phyloP scores from a whole-genome alignment of 192 early-diverging fungal species.

The Backusella psychrophila region DNA sequence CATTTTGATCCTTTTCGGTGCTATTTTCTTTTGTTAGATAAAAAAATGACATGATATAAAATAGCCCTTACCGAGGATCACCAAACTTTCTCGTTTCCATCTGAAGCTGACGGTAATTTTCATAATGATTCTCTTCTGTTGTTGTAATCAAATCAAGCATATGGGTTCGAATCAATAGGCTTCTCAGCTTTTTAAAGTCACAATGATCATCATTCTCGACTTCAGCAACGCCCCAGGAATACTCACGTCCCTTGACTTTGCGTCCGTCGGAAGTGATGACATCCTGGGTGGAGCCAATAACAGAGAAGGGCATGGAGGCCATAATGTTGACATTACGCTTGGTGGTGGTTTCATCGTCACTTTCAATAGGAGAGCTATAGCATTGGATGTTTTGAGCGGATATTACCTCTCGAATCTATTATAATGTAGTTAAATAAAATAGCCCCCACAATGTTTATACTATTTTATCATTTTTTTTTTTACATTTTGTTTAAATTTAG shows the following conservation, averaged over 20 bases:
- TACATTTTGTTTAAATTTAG: conserved; percentile 94
- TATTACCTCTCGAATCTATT: conserved; percentile 86
- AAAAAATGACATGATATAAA: not conserved
- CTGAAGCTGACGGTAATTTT: conserved; percentile 84
- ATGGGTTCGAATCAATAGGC: conserved; percentile 96
- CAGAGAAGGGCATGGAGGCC: conserved; percentile 92
- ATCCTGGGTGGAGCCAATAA: conserved; percentile 90
- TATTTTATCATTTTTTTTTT: not conserved
- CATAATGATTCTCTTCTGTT: conserved; percentile 95
- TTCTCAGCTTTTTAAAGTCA: conserved; percentile 96
- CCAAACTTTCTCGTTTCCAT: conserved; percentile 87
- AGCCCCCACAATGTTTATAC: no score
- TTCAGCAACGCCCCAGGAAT: conserved; percentile 98
- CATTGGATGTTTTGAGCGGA: conserved; percentile 89
- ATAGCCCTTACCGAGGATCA: conserved; percentile 58
- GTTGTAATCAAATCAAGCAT: conserved; percentile 93
- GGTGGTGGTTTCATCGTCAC: conserved; percentile 78
- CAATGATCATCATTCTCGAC: conserved; percentile 99
- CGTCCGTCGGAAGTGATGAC: conserved; percentile 81
- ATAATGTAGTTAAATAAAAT: not conserved
- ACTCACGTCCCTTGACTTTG: conserved; percentile 92
- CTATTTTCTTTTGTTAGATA: conserved; percentile 25
- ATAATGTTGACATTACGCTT: conserved; percentile 85
- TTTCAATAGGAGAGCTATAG: conserved; percentile 86
- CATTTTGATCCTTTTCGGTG: conserved; percentile 74